Conservation (phyloP, 2,329 filamentous ascomycete genomes). For the Huntiella decipiens region DNA sequence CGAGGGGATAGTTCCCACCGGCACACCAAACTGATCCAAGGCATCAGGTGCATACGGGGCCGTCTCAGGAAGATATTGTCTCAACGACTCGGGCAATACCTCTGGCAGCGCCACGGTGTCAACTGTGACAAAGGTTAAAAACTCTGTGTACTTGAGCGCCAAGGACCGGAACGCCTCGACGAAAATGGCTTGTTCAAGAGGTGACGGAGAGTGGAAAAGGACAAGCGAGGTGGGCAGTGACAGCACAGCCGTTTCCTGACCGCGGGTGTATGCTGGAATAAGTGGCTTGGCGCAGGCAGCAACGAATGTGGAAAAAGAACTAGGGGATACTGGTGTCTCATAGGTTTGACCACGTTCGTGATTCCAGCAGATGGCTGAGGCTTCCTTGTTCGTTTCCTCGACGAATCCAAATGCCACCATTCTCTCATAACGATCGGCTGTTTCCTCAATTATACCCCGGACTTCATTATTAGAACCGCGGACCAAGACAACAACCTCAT, state of each 20-base stretch:
- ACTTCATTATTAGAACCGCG: no score
- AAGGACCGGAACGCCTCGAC: conserved; percentile 20
- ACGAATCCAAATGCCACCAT: no score
- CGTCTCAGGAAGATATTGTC: no score
- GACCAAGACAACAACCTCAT: no score
- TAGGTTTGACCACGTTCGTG: neutral
- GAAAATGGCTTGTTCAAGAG: conserved; percentile 1
- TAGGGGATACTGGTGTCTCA: neutral
- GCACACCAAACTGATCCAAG: no score
- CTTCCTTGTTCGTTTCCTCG: neutral
- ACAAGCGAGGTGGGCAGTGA: conserved; percentile 1
- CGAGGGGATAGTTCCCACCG: no score
- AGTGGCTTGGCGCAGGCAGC: no score
- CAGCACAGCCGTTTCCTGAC: no score
- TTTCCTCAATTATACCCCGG: no score
- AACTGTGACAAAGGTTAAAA: conserved; percentile 29
- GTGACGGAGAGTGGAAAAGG: conserved; percentile 1
- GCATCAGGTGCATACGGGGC: no score
- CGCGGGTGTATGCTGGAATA: no score
- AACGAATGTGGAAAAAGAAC: neutral
- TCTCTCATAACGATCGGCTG: no score
- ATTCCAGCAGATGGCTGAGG: neutral
- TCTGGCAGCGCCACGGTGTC: conserved; percentile 25
- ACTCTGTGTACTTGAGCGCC: conserved; percentile 27
- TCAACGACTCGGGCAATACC: neutral